Evolutionary conservation across 768 basidiomycete species (phyloP).

Genomic region (Russula abietina): DNA sequence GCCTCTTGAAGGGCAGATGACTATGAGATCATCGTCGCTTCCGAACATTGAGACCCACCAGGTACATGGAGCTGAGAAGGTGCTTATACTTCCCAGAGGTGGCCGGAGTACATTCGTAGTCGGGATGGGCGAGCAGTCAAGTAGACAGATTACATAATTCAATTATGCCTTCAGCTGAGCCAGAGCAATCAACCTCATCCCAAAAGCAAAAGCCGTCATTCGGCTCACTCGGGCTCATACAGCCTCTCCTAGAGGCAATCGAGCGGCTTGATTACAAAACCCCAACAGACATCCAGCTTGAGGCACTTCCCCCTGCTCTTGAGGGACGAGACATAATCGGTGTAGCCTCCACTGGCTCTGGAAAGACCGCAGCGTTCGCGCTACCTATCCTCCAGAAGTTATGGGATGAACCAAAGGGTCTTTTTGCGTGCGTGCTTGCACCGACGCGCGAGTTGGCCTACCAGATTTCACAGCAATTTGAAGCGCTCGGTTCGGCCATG

Average conservation of each 20-base stretch:
- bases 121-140: slow-evolving; percentile 47
- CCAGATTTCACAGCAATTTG: slow-evolving; percentile 97
- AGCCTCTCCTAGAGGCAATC: slow-evolving; percentile 82
- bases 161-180: neutral
- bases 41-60: slow-evolving; percentile 78
- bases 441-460: slow-evolving; percentile 98
- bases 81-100: slow-evolving; percentile 77
- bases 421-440: slow-evolving; percentile 90
- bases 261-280: slow-evolving; percentile 72
- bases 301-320: slow-evolving; percentile 81
- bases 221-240: slow-evolving; percentile 79
- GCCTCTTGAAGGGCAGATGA: slow-evolving; percentile 44
- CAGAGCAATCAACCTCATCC: slow-evolving; percentile 15
- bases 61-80: slow-evolving; percentile 73
- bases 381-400: slow-evolving; percentile 92
- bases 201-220: slow-evolving; percentile 49
- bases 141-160: slow-evolving; percentile 3
- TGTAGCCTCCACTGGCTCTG: slow-evolving; percentile 95
- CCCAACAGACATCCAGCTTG: slow-evolving; percentile 87
- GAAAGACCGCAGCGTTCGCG: slow-evolving; percentile 97
- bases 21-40: slow-evolving; percentile 52
- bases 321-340: slow-evolving; percentile 95
- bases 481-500: slow-evolving; percentile 84
- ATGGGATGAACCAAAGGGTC: slow-evolving; percentile 91
- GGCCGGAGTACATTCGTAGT: slow-evolving; percentile 78